These are phyloP conservation scores for Rhodotorula mucilaginosa DNA, from an alignment of 1,284 basidiomycete species.

Conservation along the genomic window DNA sequence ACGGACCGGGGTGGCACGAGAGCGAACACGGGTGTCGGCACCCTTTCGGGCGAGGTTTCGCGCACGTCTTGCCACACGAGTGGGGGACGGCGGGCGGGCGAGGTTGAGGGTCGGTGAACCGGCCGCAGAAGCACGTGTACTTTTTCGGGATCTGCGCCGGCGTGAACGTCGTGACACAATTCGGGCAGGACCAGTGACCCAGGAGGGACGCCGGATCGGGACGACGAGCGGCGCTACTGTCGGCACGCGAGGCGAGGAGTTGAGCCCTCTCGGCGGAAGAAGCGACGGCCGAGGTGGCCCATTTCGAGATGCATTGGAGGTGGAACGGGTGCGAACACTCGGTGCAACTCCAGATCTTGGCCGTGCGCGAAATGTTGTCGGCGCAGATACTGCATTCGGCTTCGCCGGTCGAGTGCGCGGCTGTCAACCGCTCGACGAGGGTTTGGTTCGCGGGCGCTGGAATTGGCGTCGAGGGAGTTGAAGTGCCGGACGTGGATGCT, in stretches of 20 bases:
- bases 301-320: conserved; percentile 71
- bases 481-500: conserved; percentile 5
- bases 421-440: conserved; percentile 40
- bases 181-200: conserved; percentile 45
- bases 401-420: conserved; percentile 36
- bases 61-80: conserved; percentile 73
- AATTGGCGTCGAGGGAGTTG: not conserved
- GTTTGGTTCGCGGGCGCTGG: conserved; percentile 36
- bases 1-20: conserved; percentile 50
- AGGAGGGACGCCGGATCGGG: conserved; percentile 17
- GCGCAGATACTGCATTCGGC: conserved; percentile 77
- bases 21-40: conserved; percentile 72
- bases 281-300: conserved; percentile 57
- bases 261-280: conserved; percentile 55
- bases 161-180: conserved; percentile 42
- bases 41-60: conserved; percentile 58
- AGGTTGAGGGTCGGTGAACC: conserved; percentile 56
- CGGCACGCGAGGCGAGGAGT: conserved; percentile 35
- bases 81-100: conserved; percentile 67
- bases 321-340: conserved; percentile 84
- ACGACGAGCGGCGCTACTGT: conserved; percentile 11
- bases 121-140: conserved; percentile 84
- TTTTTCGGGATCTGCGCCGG: conserved; percentile 59
- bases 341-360: conserved; percentile 75
- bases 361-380: conserved; percentile 64